Evolutionary conservation across 2,329 filamentous ascomycete species (phyloP), one percentile per base, ranked within the genome.

Genomic region (Dryadomyces quercus-mongolicae): DNA sequence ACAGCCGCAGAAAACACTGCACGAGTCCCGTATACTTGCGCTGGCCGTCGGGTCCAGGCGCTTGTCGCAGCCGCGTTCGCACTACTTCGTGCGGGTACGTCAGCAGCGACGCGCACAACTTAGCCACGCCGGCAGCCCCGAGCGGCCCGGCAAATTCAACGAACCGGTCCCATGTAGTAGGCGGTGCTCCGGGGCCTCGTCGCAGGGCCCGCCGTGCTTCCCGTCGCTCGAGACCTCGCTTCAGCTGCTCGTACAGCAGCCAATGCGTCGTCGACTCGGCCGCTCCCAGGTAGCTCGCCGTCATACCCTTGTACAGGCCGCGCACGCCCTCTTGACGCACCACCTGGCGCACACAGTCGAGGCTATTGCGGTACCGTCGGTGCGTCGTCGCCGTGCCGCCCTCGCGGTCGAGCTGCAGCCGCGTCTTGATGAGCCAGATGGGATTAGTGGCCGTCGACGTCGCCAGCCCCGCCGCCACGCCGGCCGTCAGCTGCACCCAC

Each of bases 21-120:
- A 87, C 71, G 22, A 97, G 75, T 3, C 91, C 90, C 0, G 86
- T 93, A 67, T 97, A 97, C 67, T 95, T 95, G 59, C 84, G 80
- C 21, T 78, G 74, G 2, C 85, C 85, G 60, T 80, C 78, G 57
- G 76, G 79, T 67, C 78, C 75, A n/a, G 92, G 91, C 0, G 86
- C 89, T 68, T 94, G 88, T 63, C 92, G 81, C 63, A 96, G 73
- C 55, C 91, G 78, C 16, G 91, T 96, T 57, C 91, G 80, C 0
- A 90, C 85, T 49, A 91, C 86, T 82, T 97, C 92, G 65, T 96
- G 92, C 1, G 92, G 92, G 71, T 96, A 97, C 20, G 91, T 92
- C 60, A 89, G 71, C 45, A 93, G 74, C 36, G 89, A 86, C 12
- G 92, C 91, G 54, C 95, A 71, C 54, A 95, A 78, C 70, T 97